These are phyloP conservation scores for Ascochyta pisi DNA, from an alignment of 2,329 filamentous ascomycete species.

Conservation along the genomic window DNA sequence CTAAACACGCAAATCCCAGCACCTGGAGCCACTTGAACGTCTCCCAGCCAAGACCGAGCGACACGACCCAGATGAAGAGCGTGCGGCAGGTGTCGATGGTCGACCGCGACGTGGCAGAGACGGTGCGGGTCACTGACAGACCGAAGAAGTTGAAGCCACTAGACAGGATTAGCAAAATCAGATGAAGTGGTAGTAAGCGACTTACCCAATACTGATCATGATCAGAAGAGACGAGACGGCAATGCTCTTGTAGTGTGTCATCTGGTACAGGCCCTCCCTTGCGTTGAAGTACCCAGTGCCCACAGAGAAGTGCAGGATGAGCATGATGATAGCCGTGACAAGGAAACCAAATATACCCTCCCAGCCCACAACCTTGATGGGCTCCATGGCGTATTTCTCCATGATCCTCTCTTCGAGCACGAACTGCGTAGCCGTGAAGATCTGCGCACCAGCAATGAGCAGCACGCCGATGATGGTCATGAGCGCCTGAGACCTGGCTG, in stretches of 20 bases:
- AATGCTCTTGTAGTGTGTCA: conserved; percentile 74
- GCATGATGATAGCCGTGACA: conserved; percentile 79
- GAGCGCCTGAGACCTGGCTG: conserved; percentile 60
- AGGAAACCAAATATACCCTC: conserved; percentile 90
- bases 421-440: conserved; percentile 97
- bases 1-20: conserved; percentile 82
- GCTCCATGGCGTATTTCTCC: conserved; percentile 78
- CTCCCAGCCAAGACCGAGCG: conserved; percentile 93
- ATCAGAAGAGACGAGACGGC: conserved; percentile 82
- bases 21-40: conserved; percentile 98
- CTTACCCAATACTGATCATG: conserved; percentile 96
- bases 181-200: conserved; percentile 20
- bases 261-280: conserved; percentile 81
- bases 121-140: conserved; percentile 84
- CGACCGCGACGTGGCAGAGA: conserved; percentile 90
- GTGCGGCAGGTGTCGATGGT: conserved; percentile 98
- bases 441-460: conserved; percentile 90
- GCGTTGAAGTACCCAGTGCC: conserved; percentile 92
- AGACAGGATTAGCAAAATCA: conserved; percentile 19
- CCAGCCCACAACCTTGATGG: conserved; percentile 92
- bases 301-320: conserved; percentile 77
- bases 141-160: conserved; percentile 99
- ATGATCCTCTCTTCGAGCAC: conserved; percentile 95
- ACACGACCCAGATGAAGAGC: conserved; percentile 97
- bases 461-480: conserved; percentile 82